These are phyloP conservation scores for Dentiscutata heterogama DNA, from an alignment of 371 early-diverging fungal genomes.

Conservation along the genomic window DNA sequence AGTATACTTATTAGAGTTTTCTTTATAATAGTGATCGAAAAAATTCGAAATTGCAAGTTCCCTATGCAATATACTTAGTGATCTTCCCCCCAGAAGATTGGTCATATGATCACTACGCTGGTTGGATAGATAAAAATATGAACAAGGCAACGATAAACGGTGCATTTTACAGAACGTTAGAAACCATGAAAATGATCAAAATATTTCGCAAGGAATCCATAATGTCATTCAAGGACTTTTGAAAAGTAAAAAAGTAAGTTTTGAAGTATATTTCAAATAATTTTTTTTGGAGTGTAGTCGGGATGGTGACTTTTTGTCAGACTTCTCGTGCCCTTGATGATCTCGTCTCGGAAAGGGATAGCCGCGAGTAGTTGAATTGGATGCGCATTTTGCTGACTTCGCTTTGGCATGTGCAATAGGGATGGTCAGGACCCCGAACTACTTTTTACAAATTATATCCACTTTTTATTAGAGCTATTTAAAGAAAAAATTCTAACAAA, in stretches of 20 bases:
- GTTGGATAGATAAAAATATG: background rate
- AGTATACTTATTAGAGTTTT: slow-evolving; percentile 14
- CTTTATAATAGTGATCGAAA: slow-evolving; percentile 1
- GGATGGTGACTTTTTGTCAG: slow-evolving; percentile 3
- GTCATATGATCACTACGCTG: background rate
- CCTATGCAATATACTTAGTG: background rate
- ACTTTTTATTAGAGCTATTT: too few relatives aligned
- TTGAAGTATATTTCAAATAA: slow-evolving; percentile 5
- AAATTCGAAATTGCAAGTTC: background rate
- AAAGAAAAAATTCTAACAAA: too few relatives aligned
- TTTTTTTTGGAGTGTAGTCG: background rate
- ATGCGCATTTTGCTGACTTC: slow-evolving; percentile 1
- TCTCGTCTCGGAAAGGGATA: background rate
- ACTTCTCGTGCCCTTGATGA: slow-evolving; percentile 9
- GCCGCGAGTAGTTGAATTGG: slow-evolving; percentile 8
- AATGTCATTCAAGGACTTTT: background rate
- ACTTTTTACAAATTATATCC: too few relatives aligned
- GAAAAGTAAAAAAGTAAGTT: slow-evolving; percentile 5
- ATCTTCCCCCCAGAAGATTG: background rate
- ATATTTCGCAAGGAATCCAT: slow-evolving; percentile 3
- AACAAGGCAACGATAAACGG: background rate
- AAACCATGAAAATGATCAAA: slow-evolving; percentile 5
- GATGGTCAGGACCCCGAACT: background rate
- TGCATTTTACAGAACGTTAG: background rate
- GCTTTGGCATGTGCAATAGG: background rate